Conservation (phyloP, 192 early-diverging fungal genomes). For the Entrophospora sp. region DNA sequence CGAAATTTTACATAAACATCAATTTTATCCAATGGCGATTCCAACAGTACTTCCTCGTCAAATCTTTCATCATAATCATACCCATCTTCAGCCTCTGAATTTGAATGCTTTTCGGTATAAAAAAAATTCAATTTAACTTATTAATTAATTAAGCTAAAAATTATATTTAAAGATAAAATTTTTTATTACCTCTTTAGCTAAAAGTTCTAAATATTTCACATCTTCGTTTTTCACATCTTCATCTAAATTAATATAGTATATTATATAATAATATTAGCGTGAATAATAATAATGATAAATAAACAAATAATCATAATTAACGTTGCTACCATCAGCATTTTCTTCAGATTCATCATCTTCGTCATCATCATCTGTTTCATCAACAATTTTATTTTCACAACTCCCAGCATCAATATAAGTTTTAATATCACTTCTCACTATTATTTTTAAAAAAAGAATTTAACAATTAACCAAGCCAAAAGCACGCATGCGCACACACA, state of each 20-base stretch:
- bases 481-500: neutral
- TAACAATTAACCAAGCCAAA: too few relatives aligned
- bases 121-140: too few relatives aligned
- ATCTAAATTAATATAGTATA: slow-evolving; percentile 22
- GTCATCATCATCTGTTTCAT: slow-evolving; percentile 42
- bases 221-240: slow-evolving; percentile 36
- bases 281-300: neutral
- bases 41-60: slow-evolving; percentile 68
- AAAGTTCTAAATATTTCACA: slow-evolving; percentile 33
- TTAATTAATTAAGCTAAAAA: neutral
- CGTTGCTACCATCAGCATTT: slow-evolving; percentile 49
- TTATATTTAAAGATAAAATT: neutral
- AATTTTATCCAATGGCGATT: slow-evolving; percentile 72
- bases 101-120: slow-evolving; percentile 9
- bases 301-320: slow-evolving; percentile 32
- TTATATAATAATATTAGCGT: neutral
- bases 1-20: slow-evolving; percentile 66
- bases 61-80: slow-evolving; percentile 57
- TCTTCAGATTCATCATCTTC: slow-evolving; percentile 47
- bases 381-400: slow-evolving; percentile 48
- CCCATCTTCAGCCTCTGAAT: slow-evolving; percentile 45
- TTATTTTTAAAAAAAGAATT: slow-evolving; percentile 2
- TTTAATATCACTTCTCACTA: slow-evolving; percentile 42
- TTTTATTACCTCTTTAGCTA: slow-evolving; percentile 29
- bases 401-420: too few relatives aligned